Evolutionary conservation across 208 protist genomes (phyloP).

Genomic region (Wallacemonas collosoma): DNA sequence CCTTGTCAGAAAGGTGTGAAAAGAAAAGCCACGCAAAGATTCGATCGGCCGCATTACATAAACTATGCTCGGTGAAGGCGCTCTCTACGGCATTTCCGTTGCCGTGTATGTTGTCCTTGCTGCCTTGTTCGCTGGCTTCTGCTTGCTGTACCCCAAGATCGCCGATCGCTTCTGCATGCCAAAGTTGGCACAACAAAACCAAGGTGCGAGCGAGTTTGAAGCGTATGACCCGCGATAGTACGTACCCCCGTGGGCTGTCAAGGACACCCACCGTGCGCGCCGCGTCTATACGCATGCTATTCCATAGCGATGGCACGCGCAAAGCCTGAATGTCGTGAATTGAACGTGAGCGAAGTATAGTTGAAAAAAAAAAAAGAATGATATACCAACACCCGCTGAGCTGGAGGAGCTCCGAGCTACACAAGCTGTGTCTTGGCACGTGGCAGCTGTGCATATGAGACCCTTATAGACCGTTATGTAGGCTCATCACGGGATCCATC

Average conservation of each 20-base stretch:
- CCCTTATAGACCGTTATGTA: too few relatives aligned
- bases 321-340: too few relatives aligned
- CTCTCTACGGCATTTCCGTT: conserved; percentile 48
- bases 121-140: conserved; percentile 48
- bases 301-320: too few relatives aligned
- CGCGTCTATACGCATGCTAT: too few relatives aligned
- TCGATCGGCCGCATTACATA: not conserved
- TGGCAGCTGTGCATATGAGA: too few relatives aligned
- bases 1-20: not conserved
- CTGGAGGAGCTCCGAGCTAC: too few relatives aligned
- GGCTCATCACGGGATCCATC: too few relatives aligned
- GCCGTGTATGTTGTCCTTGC: conserved; percentile 45
- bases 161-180: conserved; percentile 39
- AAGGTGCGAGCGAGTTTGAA: not conserved
- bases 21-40: not conserved
- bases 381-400: too few relatives aligned
- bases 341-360: not conserved
- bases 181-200: not conserved
- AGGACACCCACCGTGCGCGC: too few relatives aligned
- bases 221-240: not conserved
- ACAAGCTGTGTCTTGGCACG: too few relatives aligned
- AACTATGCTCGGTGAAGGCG: conserved; percentile 28
- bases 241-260: too few relatives aligned
- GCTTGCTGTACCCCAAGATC: conserved; percentile 47
- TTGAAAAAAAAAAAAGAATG: not conserved